Base-by-base conservation (phyloP, 495 filamentous ascomycete species). In the Aspergillus coremiiformis region DNA sequence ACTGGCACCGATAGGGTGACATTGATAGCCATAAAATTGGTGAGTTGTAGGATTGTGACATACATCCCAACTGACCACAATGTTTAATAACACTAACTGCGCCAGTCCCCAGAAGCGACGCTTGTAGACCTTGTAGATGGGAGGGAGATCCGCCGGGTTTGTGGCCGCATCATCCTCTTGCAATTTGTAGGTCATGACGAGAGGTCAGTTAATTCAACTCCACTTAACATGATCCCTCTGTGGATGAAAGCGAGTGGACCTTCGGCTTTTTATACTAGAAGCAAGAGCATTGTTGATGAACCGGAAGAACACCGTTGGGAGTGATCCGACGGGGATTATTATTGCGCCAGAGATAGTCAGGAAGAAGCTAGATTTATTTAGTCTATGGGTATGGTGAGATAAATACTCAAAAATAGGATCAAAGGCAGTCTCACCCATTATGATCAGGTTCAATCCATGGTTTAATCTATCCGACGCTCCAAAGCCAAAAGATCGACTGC, bases 31-130 rank as follows among this genome's bases (percentile, higher is more conserved):
- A 47, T 24, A 21, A 8, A 37, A 19, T 19, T 5, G 32, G 32
- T 35, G 32, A 12, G 32, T 12, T 19, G 15, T 4, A 21, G 37
- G 32, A 27, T 49, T 14, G n/a, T n/a, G n/a, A 80, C 87, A 77
- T 80, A 94, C 90, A 76, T 93, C 89, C 92, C 91, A 96, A 63
- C 86, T 92, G 23, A 95, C 84, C 48, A 98, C 81, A 44, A 96
- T 87, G 65, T 97, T 98, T 67, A 96, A 61, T 60, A 97, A 67
- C 14, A 90, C 85, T 58, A 97, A 66, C 69, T 94, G 85, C 15
- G 78, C 70, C 46, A 98, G 69, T 0, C 93, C 93, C 69, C 95
- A 90, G 81, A 89, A 98, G 29, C 93, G 75, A 53, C 89, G 77
- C 69, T 87, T 93, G 58, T 98, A 97, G 44, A 94, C 85, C 60